Base-by-base conservation (phyloP, 306 rosid species). In the Vigna angularis region DNA sequence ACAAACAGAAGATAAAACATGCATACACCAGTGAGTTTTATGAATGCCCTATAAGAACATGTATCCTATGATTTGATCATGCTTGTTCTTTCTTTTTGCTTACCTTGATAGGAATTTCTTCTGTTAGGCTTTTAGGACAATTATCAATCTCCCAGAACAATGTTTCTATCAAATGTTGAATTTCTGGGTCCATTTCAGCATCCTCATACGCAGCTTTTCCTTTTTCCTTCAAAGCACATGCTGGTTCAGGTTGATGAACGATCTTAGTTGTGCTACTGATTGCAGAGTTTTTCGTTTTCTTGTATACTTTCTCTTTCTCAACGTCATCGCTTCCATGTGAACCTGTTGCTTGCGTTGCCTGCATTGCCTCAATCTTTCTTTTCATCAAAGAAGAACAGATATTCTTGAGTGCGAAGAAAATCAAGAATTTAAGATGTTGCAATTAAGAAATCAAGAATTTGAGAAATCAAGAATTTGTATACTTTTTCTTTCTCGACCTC, bases 101-200 rank as follows among this genome's bases (percentile, higher is more conserved):
- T 56, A 73, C 68, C 77, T 57, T 0, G 0, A 42, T 42, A 57
- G 56, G 10, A 3, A 71, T 32, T 6, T 20, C 51, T 42, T 51
- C 18, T 2, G 17, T 7, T 3, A 38, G 14, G 9, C 32, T 17
- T 5, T 9, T 53, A 55, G 66, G 77, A 38, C 40, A 38, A 8
- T 72, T 14, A n/a, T 72, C 66, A 56, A 55, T 50, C 53, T 38
- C 18, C 78, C 78, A 74, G 28, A 73, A 58, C 7, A 61, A 61
- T 16, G 57, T 9, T 40, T 45, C 1, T 24, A 74, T 44, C 20
- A 58, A 40, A 58, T 74, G 26, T 44, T 42, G 12, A 26, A 58
- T 74, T 4, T 74, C 78, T 10, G 57, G 70, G 44, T 74, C 69
- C 53, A 26, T n/a, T 17, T 57, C 78, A 18, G 32, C 66, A 36